Evolutionary conservation across 1,284 basidiomycete genomes (phyloP).

Genomic region (Pseudozyma sp.): DNA sequence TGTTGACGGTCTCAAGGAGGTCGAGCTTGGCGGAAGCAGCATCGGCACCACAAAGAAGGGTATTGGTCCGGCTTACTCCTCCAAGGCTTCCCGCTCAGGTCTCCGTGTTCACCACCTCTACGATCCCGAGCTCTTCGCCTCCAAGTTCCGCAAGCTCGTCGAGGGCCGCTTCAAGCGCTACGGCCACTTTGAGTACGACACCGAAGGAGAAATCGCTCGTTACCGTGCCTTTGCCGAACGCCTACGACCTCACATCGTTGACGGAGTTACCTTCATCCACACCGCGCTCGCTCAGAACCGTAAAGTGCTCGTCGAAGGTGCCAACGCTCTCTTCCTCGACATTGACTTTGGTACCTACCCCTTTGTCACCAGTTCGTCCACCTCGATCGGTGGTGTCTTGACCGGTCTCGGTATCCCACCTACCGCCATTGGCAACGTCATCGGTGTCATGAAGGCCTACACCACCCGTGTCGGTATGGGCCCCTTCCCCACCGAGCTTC

Average conservation of each 20-base stretch:
- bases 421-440: slow-evolving; percentile 81
- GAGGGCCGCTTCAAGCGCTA: slow-evolving; percentile 98
- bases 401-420: slow-evolving; percentile 96
- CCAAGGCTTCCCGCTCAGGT: slow-evolving; percentile 95
- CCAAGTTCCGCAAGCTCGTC: slow-evolving; percentile 93
- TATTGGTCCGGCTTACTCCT: slow-evolving; percentile 97
- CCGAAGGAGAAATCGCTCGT: slow-evolving; percentile 91
- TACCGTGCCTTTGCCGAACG: slow-evolving; percentile 89
- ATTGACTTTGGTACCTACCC: slow-evolving; percentile 98
- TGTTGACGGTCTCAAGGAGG: slow-evolving; percentile 97
- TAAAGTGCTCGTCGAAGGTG: slow-evolving; percentile 91
- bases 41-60: slow-evolving; percentile 98
- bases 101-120: slow-evolving; percentile 96
- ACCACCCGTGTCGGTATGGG: slow-evolving; percentile 97
- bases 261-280: slow-evolving; percentile 88
- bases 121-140: slow-evolving; percentile 84
- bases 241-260: slow-evolving; percentile 86
- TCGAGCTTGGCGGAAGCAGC: slow-evolving; percentile 88
- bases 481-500: slow-evolving; percentile 95
- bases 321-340: slow-evolving; percentile 98
- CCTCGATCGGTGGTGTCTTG: slow-evolving; percentile 92
- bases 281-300: slow-evolving; percentile 79
- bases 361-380: slow-evolving; percentile 93
- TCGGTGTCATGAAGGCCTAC: slow-evolving; percentile 97
- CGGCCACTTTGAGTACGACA: slow-evolving; percentile 97